Conservation (phyloP, 148 eudicot genomes). For the Fagopyrum tataricum region DNA sequence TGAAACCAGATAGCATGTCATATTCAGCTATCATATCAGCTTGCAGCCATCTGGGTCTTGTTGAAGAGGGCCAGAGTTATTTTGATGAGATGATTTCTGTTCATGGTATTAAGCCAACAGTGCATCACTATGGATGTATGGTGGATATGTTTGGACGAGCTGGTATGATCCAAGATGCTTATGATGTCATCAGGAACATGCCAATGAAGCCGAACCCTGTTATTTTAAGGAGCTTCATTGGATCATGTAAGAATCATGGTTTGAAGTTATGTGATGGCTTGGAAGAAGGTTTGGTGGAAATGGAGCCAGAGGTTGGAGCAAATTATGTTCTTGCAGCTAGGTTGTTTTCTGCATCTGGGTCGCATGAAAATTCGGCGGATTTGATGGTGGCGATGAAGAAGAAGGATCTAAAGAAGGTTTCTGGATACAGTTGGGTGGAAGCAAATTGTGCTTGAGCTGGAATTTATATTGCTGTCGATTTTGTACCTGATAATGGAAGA, state of each 20-base stretch:
- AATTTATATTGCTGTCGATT: background rate
- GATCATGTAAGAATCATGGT: slow-evolving; percentile 35
- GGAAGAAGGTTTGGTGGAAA: slow-evolving; percentile 25
- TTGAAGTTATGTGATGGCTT: slow-evolving; percentile 21
- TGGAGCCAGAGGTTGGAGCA: slow-evolving; percentile 43
- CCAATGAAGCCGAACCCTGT: slow-evolving; percentile 29
- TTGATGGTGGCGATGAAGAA: slow-evolving; percentile 34
- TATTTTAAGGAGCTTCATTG: slow-evolving; percentile 35
- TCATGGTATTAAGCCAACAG: slow-evolving; percentile 22
- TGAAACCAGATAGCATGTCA: slow-evolving; percentile 32
- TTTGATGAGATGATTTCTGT: slow-evolving; percentile 23
- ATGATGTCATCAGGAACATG: slow-evolving; percentile 21
- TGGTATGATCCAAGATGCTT: slow-evolving; percentile 25
- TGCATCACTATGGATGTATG: slow-evolving; percentile 31
- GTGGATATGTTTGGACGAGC: slow-evolving; percentile 31
- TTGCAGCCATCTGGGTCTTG: slow-evolving; percentile 46
- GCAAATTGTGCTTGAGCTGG: background rate
- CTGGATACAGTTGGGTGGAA: slow-evolving; percentile 48
- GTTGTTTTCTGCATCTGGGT: slow-evolving; percentile 21
- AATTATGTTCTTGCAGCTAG: slow-evolving; percentile 38
- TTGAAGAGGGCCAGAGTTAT: slow-evolving; percentile 26
- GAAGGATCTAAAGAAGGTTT: slow-evolving; percentile 34
- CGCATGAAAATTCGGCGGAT: slow-evolving; percentile 18
- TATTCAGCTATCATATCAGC: slow-evolving; percentile 44
- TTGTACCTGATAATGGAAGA: no score